Base-by-base conservation (phyloP, 768 basidiomycete species). In the Postia placenta region DNA sequence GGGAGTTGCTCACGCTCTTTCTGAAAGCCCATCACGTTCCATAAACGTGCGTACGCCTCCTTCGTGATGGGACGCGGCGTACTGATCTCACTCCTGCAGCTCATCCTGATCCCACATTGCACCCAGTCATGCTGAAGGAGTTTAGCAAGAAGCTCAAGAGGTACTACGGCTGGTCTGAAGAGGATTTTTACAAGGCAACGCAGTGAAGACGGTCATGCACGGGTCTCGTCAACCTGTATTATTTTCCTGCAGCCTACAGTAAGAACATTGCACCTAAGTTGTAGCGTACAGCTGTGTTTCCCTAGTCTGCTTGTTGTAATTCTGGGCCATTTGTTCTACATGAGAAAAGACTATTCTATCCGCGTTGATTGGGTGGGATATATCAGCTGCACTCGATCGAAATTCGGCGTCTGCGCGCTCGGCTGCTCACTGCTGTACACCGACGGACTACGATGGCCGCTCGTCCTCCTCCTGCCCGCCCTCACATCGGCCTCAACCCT, bases 51-150 rank as follows among this genome's bases (percentile, higher is more conserved):
- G 66, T 50, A 40, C 38, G 22, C 19, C 4, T 22, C 5, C 19
- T 37, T 12, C 19, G 24, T 6, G 38, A 36, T 5, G 14, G 23
- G 30, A 11, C 12, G 5, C 6, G 19, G 11, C 6, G 24, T 5
- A 19, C 35, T 45, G 33, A 39, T 26, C 19, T 19, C 40, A 11
- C 26, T 19, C 37, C 9, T 35, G 35, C 55, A 88, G 86, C 87
- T 12, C 87, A 91, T 58, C 87, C 87, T 19, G 83, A 87, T 62
- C 65, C 83, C 2, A 86, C 83, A 3, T 59, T 89, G 11, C 63
- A 75, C 2, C 74, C 75, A 2, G 50, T 69, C 42, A 71, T 63
- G 60, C 55, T 89, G 22, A 75, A 71, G 47, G 66, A 73, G 2
- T 79, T 77, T 56, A 74, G 80, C 9, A 80, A 77, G 64, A 76